Percentiles rank a stretch among this genome's conserved stretches.
Conservation (phyloP, 2,329 filamentous ascomycete genomes). For the Penicillium glabrum region DNA sequence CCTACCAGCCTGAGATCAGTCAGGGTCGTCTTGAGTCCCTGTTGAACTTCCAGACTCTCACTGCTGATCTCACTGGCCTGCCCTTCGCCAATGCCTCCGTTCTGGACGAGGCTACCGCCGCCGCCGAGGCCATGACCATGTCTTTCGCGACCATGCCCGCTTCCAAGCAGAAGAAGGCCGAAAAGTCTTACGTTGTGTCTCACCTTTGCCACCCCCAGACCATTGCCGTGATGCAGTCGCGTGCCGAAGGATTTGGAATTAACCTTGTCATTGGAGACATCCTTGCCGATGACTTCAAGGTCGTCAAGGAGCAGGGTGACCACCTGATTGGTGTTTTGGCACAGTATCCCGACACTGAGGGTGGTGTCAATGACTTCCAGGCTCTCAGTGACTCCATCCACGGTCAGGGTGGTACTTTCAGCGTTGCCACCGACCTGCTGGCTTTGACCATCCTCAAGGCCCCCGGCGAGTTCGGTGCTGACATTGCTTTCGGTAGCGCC, state of each 20-base stretch:
- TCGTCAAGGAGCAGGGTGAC: slow-evolving; percentile 72
- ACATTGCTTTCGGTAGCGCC: slow-evolving; percentile 90
- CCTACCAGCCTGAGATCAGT: slow-evolving; percentile 96
- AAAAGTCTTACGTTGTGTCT: slow-evolving; percentile 83
- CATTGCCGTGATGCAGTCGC: slow-evolving; percentile 76
- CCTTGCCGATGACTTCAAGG: slow-evolving; percentile 61
- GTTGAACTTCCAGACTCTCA: slow-evolving; percentile 93
- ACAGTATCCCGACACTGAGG: slow-evolving; percentile 92
- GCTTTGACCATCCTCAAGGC: slow-evolving; percentile 84
- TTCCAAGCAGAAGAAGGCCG: slow-evolving; percentile 69
- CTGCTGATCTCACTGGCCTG: slow-evolving; percentile 81
- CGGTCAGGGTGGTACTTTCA: slow-evolving; percentile 73
- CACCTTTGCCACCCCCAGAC: slow-evolving; percentile 82
- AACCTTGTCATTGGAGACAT: slow-evolving; percentile 73
- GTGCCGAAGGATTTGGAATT: slow-evolving; percentile 89
- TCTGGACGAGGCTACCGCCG: slow-evolving; percentile 87
- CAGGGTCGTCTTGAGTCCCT: slow-evolving; percentile 90
- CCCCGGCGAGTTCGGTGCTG: slow-evolving; percentile 90
- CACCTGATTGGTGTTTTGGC: slow-evolving; percentile 85
- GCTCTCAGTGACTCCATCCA: slow-evolving; percentile 75
- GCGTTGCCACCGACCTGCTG: slow-evolving; percentile 84
- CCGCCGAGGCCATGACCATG: slow-evolving; percentile 93
- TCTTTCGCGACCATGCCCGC: slow-evolving; percentile 74
- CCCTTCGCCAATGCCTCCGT: slow-evolving; percentile 88
- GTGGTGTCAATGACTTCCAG: slow-evolving; percentile 74